These are phyloP conservation scores for Hirschioporus abietinus DNA, from an alignment of 768 basidiomycete species.

Conservation along the genomic window DNA sequence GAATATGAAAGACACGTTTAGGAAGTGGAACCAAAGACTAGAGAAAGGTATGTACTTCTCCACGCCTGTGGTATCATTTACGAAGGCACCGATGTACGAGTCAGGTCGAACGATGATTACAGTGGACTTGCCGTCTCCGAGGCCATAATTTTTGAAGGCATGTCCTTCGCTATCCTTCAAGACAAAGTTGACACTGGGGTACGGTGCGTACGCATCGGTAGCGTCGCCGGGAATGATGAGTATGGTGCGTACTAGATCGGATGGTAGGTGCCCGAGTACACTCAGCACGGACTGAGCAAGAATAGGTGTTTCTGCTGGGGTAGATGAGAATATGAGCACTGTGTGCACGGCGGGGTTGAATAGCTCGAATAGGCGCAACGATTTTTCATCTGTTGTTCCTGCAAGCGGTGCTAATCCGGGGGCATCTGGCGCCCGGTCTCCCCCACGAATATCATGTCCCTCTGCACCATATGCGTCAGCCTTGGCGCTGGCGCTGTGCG, in stretches of 20 bases:
- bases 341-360: slow-evolving; percentile 34
- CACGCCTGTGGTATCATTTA: slow-evolving; percentile 7
- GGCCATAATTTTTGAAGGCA: slow-evolving; percentile 14
- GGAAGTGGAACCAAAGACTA: neutral
- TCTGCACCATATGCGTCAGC: slow-evolving; percentile 13
- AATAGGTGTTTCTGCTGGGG: neutral
- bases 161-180: slow-evolving; percentile 12
- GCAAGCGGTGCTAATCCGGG: slow-evolving; percentile 23
- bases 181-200: neutral
- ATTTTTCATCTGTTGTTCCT: slow-evolving; percentile 6
- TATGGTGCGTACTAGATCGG: neutral
- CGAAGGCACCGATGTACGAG: slow-evolving; percentile 14
- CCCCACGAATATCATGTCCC: slow-evolving; percentile 28
- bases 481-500: slow-evolving; percentile 15
- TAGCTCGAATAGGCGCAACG: slow-evolving; percentile 28
- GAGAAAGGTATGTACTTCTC: slow-evolving; percentile 13
- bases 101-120: slow-evolving; percentile 20
- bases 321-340: slow-evolving; percentile 33
- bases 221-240: neutral
- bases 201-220: neutral
- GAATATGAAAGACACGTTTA: no score
- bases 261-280: neutral
- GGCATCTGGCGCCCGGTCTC: slow-evolving; percentile 43
- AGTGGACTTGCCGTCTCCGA: neutral
- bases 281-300: neutral